Evolutionary conservation across 768 basidiomycete species (phyloP), one percentile per base, ranked within the genome.

Genomic region (Psilocybe subaeruginosa): DNA sequence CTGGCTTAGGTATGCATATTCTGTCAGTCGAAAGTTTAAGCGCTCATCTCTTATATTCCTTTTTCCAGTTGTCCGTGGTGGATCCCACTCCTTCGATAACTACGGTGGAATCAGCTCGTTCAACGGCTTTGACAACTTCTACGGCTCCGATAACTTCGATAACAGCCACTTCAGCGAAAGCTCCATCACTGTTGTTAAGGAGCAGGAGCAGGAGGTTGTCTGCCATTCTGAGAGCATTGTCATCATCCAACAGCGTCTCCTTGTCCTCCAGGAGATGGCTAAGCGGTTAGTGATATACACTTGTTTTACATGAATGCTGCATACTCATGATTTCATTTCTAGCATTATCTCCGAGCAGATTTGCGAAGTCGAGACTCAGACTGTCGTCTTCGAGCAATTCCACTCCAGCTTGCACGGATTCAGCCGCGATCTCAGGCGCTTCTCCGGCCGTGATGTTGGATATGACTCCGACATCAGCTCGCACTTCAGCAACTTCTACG

Each of bases 341-440:
- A 81, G 80, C 68, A 76, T 82, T 67, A 77, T 81, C 64, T 73
- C 76, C 35, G 78, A 82, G 68, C 75, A 77, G 51, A 74, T 81
- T 55, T 84, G 82, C 66, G 80, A 82, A 54, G 82, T 83, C 49
- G 82, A 84, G 62, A 75, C 76, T 27, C 82, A 84, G 65, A 75
- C 74, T 59, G 74, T 80, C 58, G 72, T 77, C 56, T 77, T 81
- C 65, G 72, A 80, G 60, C 80, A 81, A 67, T 79, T 76, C 73
- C 72, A 74, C 61, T 68, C 74, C n/a, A 72, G 76, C 64, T 63
- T 81, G 59, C 68, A 72, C 61, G 64, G 73, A 62, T 82, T 81
- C 75, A 73, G 71, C 61, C 68, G 72, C 56, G 81, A 82, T 65
- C 68, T 81, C 62, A 71, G 73, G 47, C 80, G 76, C 66, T 65